A percentile compares a stretch with the other conserved stretches of the same genome.
These are phyloP conservation scores for Eucalyptus erythrocorys DNA, from an alignment of 345 rosid genomes.

Conservation along the genomic window DNA sequence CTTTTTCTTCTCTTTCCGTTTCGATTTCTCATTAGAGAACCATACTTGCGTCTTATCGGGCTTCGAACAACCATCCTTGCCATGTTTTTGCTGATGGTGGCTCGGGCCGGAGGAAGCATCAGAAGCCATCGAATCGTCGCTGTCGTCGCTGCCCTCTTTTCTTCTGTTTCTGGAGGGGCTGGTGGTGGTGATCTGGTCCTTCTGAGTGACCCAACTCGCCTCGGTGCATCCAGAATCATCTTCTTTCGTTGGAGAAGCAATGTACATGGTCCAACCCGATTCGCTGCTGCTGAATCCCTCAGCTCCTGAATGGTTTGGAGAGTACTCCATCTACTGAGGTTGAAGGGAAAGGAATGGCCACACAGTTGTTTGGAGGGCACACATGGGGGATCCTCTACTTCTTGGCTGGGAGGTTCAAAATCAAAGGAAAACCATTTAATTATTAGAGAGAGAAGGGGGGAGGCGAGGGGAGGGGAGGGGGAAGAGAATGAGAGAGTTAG, in stretches of 20 bases:
- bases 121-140: conserved; percentile 9
- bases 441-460: background rate
- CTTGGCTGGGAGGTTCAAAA: background rate
- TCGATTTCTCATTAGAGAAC: background rate
- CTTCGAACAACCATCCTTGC: background rate
- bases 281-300: conserved; percentile 9
- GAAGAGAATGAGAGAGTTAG: background rate
- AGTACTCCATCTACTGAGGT: background rate
- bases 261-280: conserved; percentile 10
- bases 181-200: background rate
- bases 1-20: background rate
- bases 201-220: background rate
- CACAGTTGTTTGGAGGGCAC: background rate
- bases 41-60: background rate
- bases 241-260: conserved; percentile 3
- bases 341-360: background rate
- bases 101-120: conserved; percentile 1
- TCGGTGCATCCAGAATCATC: background rate
- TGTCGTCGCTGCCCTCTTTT: background rate
- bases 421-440: background rate
- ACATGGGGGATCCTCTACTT: background rate
- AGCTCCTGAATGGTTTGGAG: background rate
- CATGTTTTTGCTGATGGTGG: background rate
- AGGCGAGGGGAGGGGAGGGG: background rate
- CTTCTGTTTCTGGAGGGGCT: background rate